Percentiles rank a stretch among this genome's conserved stretches.
These are phyloP conservation scores for Phoma sp. DNA, from an alignment of 2,329 filamentous ascomycete species.

Conservation along the genomic window DNA sequence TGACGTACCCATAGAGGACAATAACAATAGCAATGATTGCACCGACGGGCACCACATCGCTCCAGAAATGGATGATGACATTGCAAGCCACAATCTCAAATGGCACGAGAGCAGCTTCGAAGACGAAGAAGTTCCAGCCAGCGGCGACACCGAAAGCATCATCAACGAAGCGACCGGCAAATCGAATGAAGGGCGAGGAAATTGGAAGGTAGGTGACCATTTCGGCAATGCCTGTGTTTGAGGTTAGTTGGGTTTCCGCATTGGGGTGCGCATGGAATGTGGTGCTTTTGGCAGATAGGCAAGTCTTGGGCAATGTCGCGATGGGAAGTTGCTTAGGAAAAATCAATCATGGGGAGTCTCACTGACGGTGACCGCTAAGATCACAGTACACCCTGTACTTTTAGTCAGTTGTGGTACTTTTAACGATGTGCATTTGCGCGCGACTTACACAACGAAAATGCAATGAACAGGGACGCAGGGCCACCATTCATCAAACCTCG, in stretches of 20 bases:
- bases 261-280: conserved; percentile 13
- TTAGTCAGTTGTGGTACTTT: background rate
- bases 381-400: conserved; percentile 49
- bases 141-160: conserved; percentile 75
- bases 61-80: conserved; percentile 53
- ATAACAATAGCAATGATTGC: conserved; percentile 67
- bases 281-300: conserved; percentile 19
- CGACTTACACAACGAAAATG: conserved; percentile 52
- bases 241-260: conserved; percentile 26
- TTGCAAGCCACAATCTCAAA: conserved; percentile 66
- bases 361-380: conserved; percentile 51
- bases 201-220: conserved; percentile 81
- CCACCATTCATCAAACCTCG: conserved; percentile 54
- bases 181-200: conserved; percentile 78
- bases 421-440: background rate
- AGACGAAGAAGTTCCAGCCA: conserved; percentile 77
- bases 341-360: conserved; percentile 27
- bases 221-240: conserved; percentile 63
- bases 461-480: conserved; percentile 54
- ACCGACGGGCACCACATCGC: conserved; percentile 63
- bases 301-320: conserved; percentile 24
- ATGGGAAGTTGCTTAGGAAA: conserved; percentile 31
- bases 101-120: conserved; percentile 70
- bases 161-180: conserved; percentile 76
- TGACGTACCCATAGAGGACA: conserved; percentile 62